phyloP scores from a whole-genome alignment of 139 green algal species.

The Desmodesmus armatus region DNA sequence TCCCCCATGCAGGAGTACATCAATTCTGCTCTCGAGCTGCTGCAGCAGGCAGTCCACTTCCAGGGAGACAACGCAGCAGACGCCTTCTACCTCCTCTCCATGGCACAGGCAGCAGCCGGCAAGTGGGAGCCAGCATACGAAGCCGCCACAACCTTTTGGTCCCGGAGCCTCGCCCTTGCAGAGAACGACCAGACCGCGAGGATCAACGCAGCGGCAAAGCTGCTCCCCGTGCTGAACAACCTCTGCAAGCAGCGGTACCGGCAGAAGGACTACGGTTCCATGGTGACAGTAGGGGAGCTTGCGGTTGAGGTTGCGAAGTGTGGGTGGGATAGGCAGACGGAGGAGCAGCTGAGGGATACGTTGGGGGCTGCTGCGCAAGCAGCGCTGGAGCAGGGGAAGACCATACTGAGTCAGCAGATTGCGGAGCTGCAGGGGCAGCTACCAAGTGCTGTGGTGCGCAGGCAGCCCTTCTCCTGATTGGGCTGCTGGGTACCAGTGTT shows the following conservation, averaged over 20 bases:
- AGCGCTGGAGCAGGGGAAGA: not conserved
- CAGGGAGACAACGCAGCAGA: not conserved
- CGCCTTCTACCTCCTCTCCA: constrained; percentile 6
- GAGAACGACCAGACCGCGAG: not conserved
- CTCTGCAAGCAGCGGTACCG: not conserved
- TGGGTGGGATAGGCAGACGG: constrained; percentile 38
- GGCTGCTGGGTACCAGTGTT: constrained; percentile 4
- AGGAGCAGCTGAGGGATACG: constrained; percentile 22
- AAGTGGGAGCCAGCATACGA: not conserved
- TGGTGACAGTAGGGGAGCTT: not conserved
- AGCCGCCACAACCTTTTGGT: constrained; percentile 7
- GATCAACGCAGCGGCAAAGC: constrained; percentile 20
- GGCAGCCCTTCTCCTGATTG: too few relatives aligned
- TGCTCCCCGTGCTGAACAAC: constrained; percentile 25
- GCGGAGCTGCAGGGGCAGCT: constrained; percentile 28
- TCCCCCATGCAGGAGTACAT: constrained; percentile 34
- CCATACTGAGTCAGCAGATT: too few relatives aligned
- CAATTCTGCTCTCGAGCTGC: not conserved
- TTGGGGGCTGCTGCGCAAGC: not conserved
- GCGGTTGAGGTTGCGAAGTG: constrained; percentile 23
- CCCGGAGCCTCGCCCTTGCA: not conserved
- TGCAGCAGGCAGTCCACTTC: not conserved
- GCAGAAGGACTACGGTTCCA: not conserved
- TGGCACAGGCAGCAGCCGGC: constrained; percentile 10
- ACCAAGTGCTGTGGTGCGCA: too few relatives aligned